Conservation (phyloP, 495 filamentous ascomycete species). For the Penicillium ochrochloron region DNA sequence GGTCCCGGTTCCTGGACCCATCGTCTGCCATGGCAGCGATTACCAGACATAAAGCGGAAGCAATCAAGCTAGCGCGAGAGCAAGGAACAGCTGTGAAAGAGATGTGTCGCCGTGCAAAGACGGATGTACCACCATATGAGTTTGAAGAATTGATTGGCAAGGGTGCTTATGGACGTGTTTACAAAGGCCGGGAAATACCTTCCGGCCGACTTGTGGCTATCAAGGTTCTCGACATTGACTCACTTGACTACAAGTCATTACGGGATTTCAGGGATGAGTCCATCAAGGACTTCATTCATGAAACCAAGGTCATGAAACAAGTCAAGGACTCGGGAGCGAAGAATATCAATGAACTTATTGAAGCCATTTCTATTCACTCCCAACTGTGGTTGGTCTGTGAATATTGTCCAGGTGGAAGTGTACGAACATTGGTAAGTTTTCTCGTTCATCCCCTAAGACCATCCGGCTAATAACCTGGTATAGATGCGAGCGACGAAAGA, state of each 20-base stretch:
- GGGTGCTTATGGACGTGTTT: slow-evolving; percentile 93
- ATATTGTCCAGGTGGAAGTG: slow-evolving; percentile 92
- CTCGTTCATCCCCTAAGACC: not conserved
- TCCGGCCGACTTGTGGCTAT: slow-evolving; percentile 76
- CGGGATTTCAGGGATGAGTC: slow-evolving; percentile 77
- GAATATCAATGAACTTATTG: slow-evolving; percentile 90
- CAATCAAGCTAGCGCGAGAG: slow-evolving; percentile 54
- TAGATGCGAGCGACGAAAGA: slow-evolving; percentile 68
- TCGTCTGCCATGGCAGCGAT: slow-evolving; percentile 53
- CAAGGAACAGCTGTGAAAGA: slow-evolving; percentile 53
- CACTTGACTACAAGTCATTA: slow-evolving; percentile 70
- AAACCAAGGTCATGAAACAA: slow-evolving; percentile 83
- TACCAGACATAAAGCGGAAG: slow-evolving; percentile 53
- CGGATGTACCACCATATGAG: slow-evolving; percentile 64
- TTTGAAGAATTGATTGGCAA: slow-evolving; percentile 93
- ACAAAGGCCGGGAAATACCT: slow-evolving; percentile 70
- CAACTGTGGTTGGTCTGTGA: slow-evolving; percentile 96
- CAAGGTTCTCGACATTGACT: slow-evolving; percentile 96
- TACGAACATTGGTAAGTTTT: slow-evolving; percentile 76
- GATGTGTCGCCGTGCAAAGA: slow-evolving; percentile 53
- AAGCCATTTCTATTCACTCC: slow-evolving; percentile 82
- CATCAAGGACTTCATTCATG: slow-evolving; percentile 83
- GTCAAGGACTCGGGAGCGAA: slow-evolving; percentile 81
- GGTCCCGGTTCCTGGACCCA: slow-evolving; percentile 47
- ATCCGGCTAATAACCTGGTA: not conserved